A percentile compares a stretch with the other conserved stretches of the same genome.
Evolutionary conservation across 768 basidiomycete species (phyloP).

Genomic region (Trametes meyenii): DNA sequence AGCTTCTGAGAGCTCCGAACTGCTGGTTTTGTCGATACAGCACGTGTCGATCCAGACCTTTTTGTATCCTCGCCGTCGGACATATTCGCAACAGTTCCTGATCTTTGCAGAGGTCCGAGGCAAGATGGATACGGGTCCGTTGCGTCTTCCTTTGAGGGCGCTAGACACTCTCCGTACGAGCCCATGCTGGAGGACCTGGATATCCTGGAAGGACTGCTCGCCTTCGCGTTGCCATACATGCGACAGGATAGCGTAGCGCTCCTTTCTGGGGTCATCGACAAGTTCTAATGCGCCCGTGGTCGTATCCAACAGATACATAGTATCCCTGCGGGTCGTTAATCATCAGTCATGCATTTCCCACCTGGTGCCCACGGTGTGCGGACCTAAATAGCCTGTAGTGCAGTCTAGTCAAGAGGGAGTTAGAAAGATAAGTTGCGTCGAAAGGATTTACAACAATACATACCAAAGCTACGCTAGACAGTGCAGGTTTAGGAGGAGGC

Average conservation of each 20-base stretch:
- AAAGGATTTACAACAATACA: no score
- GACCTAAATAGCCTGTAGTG: no score
- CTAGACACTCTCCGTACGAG: background rate
- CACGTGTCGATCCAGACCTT: slow-evolving; percentile 4
- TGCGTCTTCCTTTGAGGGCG: background rate
- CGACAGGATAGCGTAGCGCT: slow-evolving; percentile 1
- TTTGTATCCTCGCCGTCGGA: background rate
- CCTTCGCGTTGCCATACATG: slow-evolving; percentile 3
- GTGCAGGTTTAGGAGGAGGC: no score
- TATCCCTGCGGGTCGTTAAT: background rate
- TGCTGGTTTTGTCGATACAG: background rate
- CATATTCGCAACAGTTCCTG: background rate
- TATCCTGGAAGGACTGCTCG: slow-evolving; percentile 1
- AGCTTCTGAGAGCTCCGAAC: background rate
- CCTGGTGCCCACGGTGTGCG: no score
- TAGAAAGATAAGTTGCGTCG: no score
- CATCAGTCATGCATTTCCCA: background rate
- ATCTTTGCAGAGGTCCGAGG: background rate
- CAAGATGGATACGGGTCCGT: background rate
- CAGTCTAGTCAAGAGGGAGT: no score
- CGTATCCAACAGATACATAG: background rate
- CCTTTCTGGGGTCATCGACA: background rate
- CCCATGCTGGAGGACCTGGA: background rate
- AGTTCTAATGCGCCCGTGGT: background rate
- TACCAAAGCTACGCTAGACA: no score